Conservation (phyloP, 192 early-diverging fungal species). For the Coemansia sp. region DNA sequence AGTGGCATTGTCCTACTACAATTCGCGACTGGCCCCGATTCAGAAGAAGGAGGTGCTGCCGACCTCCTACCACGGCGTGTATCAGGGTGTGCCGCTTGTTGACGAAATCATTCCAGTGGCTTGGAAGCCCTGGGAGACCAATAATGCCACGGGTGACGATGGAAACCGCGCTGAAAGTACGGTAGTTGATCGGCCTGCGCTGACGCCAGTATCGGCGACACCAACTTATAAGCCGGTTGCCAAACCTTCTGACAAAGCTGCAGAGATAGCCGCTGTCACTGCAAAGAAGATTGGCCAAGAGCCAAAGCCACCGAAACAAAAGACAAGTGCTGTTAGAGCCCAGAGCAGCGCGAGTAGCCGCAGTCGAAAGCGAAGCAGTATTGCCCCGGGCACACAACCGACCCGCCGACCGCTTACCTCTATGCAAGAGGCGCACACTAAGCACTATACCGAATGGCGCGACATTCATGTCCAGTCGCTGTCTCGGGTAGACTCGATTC, state of each 20-base stretch:
- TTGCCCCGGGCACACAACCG: not conserved
- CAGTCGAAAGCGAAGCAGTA: not conserved
- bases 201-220: not conserved
- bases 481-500: conserved; percentile 45
- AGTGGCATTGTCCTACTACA: conserved; percentile 28
- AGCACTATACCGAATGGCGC: conserved; percentile 37
- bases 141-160: not conserved
- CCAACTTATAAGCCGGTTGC: not conserved
- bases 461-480: conserved; percentile 53
- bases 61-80: conserved; percentile 24
- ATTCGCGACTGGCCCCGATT: conserved; percentile 34
- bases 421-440: conserved; percentile 12
- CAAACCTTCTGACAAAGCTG: not conserved
- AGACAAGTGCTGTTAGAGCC: not conserved
- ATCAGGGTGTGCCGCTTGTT: conserved; percentile 36
- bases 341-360: conserved; percentile 4
- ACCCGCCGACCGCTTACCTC: conserved; percentile 25
- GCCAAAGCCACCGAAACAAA: not conserved
- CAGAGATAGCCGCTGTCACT: not conserved
- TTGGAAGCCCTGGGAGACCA: not conserved
- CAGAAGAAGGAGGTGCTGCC: conserved; percentile 18
- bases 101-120: conserved; percentile 8
- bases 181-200: not conserved
- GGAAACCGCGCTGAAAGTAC: not conserved
- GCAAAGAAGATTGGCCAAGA: not conserved